Evolutionary conservation across 768 basidiomycete genomes (phyloP).

Genomic region (Tulasnella sp.): DNA sequence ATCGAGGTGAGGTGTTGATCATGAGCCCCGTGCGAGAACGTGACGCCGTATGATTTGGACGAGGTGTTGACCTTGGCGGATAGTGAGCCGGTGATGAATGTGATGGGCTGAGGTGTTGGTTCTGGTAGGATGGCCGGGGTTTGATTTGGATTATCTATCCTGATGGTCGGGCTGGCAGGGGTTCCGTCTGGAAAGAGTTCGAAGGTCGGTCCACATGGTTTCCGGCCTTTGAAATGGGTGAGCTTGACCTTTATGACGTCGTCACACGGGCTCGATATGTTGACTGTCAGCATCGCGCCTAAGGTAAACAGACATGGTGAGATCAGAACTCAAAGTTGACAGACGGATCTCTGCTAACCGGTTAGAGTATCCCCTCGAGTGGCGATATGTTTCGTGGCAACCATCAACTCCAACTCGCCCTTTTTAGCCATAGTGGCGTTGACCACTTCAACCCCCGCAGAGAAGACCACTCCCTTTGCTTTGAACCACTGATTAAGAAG

Average conservation of each 20-base stretch:
- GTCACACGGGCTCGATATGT: background rate
- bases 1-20: conserved; percentile 18
- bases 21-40: conserved; percentile 10
- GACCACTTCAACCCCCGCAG: too few species aligned
- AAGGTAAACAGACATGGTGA: background rate
- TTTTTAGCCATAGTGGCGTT: conserved; percentile 24
- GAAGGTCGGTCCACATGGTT: background rate
- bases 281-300: background rate
- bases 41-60: conserved; percentile 10
- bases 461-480: too few species aligned
- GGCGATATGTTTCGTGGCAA: conserved; percentile 30
- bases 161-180: conserved; percentile 36
- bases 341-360: conserved; percentile 47
- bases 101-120: conserved; percentile 47
- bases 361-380: conserved; percentile 28
- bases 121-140: conserved; percentile 46
- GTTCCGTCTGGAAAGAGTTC: conserved; percentile 49
- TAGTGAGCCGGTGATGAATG: conserved; percentile 9
- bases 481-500: too few species aligned
- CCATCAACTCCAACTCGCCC: conserved; percentile 44
- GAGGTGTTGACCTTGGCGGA: conserved; percentile 18
- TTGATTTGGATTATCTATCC: conserved; percentile 30
- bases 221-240: conserved; percentile 6
- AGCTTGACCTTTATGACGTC: background rate
- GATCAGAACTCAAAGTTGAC: conserved; percentile 39